Base-by-base conservation (phyloP, 768 basidiomycete species). In the Suillus plorans region DNA sequence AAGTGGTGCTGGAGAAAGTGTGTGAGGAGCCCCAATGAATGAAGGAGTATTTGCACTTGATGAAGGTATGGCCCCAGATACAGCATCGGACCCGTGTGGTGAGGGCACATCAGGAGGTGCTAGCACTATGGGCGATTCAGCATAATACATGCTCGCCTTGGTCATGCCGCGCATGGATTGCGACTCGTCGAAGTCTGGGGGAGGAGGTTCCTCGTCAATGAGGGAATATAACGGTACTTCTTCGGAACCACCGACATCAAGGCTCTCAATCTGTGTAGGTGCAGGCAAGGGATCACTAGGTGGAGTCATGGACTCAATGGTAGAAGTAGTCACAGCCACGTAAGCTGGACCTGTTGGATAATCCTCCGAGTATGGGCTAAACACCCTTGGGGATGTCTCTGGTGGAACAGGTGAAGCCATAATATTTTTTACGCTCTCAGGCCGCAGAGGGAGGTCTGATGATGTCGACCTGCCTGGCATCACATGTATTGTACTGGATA, bases 171-270 rank as follows among this genome's bases (percentile, higher is more conserved):
- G 4, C 39, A 41, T 28, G 25, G 57, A 58, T 16, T 58, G 56
- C 16, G 56, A 58, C 57, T 71, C 70, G 36, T 67, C 66, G 34
- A 76, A 73, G 5, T 70, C 66, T 37, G 72, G 69, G 28, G 74
- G 73, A 39, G 72, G 72, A 31, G 61, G 63, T 42, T 70, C 61
- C 3, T 74, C 69, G 16, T 73, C 70, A 31, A 73, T 39, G 7
- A 76, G 66, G 13, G 69, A 69, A 65, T 72, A 70, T 49, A 50
- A 56, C 14, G 74, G 72, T 49, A 64, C 66, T 2, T 66, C 70
- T 5, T 76, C 72, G 10, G 65, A 66, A 44, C 63, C 18, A 31
- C 64, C n/a, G 36, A 31, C 28, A 9, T 65, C 70, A 28, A 42
- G 39, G 18, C 25, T 58, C 5, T 14, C 57, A 25, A 16, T 25